Evolutionary conservation across 352 stramenopile genomes (phyloP), one percentile per base, ranked within the genome.

Genomic region (Thalassiosira hispida): DNA sequence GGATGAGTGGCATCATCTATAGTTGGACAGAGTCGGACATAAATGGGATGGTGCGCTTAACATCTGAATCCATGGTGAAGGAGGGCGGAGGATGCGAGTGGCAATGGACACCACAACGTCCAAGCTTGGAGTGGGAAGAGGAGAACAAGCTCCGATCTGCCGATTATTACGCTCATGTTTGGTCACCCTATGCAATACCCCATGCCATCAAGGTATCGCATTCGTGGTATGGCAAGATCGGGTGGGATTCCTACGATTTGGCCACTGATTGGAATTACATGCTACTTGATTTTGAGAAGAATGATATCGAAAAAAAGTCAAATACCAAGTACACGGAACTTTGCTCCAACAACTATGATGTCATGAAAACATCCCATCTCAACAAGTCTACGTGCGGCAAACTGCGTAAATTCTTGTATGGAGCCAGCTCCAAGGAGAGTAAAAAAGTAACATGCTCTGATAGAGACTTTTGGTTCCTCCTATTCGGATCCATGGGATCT

Each of bases 131-230:
- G 1, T 71, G 55, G 53, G 55, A 77, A 7, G 44, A 47, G 2
- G 3, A 31, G 4, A 29, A 23, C 14, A 57, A 42, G 42, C 35
- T 72, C 14, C 35, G 14, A 40, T 71, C 56, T n/a, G 68, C 57
- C 1, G 56, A 77, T 18, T 77, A 77, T 27, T 72, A 59, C 33
- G 33, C 40, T 16, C 33, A 77, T n/a, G 57, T 77, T 16, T 77
- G 68, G 68, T 77, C 68, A 27, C 68, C 68, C 44, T 77, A 53
- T 55, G 68, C 68, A 6, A 72, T 77, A 14, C 68, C 68, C 14
- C 56, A 60, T 60, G 68, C 68, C 18, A 73, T 77, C 11, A 27
- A 31, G 1, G 42, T 77, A 46, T 27, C n/a, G 9, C 68, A 77
- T 71, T 35, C 12, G 25, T 77, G 27, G n/a, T 42, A 71, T 44